These are phyloP conservation scores for Suhomyces chickasaworum DNA, from an alignment of 1,139 yeast species.

Conservation along the genomic window DNA sequence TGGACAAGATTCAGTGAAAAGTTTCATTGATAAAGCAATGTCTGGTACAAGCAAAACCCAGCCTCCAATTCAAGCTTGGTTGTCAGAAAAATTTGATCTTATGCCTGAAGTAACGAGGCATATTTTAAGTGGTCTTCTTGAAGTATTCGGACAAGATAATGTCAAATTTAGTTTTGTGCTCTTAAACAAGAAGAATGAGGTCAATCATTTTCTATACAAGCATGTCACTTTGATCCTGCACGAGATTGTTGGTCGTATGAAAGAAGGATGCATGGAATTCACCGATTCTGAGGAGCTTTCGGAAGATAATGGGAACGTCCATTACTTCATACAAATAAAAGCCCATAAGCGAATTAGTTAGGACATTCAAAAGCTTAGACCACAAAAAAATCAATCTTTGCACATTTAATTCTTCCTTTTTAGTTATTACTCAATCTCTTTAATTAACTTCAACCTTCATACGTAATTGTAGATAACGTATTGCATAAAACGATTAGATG, in stretches of 20 bases:
- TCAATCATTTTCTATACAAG: conserved; percentile 34
- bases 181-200: conserved; percentile 35
- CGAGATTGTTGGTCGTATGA: conserved; percentile 39
- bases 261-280: conserved; percentile 30
- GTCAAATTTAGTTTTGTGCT: conserved; percentile 37
- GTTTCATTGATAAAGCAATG: conserved; percentile 9
- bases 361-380: not conserved
- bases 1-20: conserved; percentile 18
- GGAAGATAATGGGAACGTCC: conserved; percentile 23
- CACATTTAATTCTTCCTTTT: not conserved
- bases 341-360: conserved; percentile 26
- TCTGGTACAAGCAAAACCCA: not conserved
- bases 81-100: conserved; percentile 22
- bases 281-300: conserved; percentile 20
- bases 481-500: too few relatives aligned
- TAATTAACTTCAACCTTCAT: not conserved
- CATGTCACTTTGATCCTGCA: conserved; percentile 34
- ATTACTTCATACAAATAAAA: conserved; percentile 35
- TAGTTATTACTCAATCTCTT: not conserved
- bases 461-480: conserved; percentile 4
- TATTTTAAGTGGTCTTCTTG: conserved; percentile 26
- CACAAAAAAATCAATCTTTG: not conserved
- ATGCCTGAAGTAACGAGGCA: conserved; percentile 31
- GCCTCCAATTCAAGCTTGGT: conserved; percentile 6
- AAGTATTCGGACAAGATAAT: conserved; percentile 37